phyloP scores from a whole-genome alignment of 2,329 filamentous ascomycete species.

The Talaromyces sp. region DNA sequence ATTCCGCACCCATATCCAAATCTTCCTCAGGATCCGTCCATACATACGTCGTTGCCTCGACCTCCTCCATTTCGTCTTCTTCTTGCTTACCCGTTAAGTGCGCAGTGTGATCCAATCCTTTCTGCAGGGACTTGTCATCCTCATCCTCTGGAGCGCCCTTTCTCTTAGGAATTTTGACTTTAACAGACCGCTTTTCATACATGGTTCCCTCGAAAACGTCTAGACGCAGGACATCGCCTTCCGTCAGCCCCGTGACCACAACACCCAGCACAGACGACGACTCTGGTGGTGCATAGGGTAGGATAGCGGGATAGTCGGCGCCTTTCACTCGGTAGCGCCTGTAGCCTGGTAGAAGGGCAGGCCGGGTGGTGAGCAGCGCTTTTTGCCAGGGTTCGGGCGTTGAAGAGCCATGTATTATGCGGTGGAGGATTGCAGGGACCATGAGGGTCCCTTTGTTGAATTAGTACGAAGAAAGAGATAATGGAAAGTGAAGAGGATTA shows the following conservation, averaged over 20 bases:
- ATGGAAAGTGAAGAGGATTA: too few relatives aligned
- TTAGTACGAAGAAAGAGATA: neutral
- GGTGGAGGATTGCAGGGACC: conserved; percentile 81
- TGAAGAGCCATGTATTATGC: conserved; percentile 68
- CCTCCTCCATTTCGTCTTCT: conserved; percentile 28
- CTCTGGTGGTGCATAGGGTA: conserved; percentile 31
- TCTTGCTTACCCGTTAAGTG: conserved; percentile 44
- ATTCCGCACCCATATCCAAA: conserved; percentile 68
- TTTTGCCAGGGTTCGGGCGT: conserved; percentile 52
- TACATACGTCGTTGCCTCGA: conserved; percentile 63
- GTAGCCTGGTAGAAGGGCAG: conserved; percentile 72
- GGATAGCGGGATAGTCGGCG: conserved; percentile 79
- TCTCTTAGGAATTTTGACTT: conserved; percentile 36
- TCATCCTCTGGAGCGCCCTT: conserved; percentile 25
- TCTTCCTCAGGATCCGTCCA: conserved; percentile 48
- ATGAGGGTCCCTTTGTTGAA: conserved; percentile 59
- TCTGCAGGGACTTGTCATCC: conserved; percentile 34
- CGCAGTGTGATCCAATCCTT: conserved; percentile 49
- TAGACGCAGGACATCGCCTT: conserved; percentile 69
- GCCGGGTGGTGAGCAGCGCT: conserved; percentile 60
- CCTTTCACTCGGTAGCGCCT: conserved; percentile 65
- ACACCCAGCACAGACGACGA: conserved; percentile 64
- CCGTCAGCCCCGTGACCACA: conserved; percentile 73
- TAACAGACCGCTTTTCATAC: conserved; percentile 58
- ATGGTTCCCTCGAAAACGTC: conserved; percentile 79